These are phyloP conservation scores for Cerrena zonata DNA, from an alignment of 1,284 basidiomycete species.

Conservation along the genomic window DNA sequence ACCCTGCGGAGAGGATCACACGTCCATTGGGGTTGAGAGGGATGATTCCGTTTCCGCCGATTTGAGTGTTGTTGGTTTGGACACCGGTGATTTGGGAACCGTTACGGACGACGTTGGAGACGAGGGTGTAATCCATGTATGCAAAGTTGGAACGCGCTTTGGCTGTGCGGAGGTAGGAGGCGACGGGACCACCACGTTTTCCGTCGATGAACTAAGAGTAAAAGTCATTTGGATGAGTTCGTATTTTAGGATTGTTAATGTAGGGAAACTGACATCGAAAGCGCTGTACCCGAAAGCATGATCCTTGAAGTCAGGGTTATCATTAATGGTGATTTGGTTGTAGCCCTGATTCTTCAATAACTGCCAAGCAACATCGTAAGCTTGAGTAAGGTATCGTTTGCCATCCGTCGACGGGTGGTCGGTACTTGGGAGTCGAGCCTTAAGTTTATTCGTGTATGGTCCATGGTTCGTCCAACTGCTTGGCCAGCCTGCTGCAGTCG, in stretches of 20 bases:
- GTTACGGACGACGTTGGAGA: conserved; percentile 52
- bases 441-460: conserved; percentile 45
- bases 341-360: conserved; percentile 47
- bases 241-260: not conserved
- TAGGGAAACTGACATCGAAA: conserved; percentile 40
- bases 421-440: conserved; percentile 48
- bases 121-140: conserved; percentile 43
- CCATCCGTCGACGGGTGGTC: conserved; percentile 58
- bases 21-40: conserved; percentile 53
- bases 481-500: conserved; percentile 48
- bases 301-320: conserved; percentile 50
- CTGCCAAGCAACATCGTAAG: conserved; percentile 37
- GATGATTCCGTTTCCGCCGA: conserved; percentile 49
- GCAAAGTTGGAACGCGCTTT: conserved; percentile 49
- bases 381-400: conserved; percentile 53
- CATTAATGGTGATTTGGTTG: conserved; percentile 48
- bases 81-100: conserved; percentile 55
- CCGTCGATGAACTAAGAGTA: conserved; percentile 45
- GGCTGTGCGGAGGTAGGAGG: conserved; percentile 55
- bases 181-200: conserved; percentile 54
- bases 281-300: conserved; percentile 55
- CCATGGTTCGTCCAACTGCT: conserved; percentile 45
- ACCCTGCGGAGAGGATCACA: conserved; percentile 54
- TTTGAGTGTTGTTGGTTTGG: conserved; percentile 51
- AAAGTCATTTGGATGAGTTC: not conserved